Evolutionary conservation across 2,329 filamentous ascomycete species (phyloP).

Genomic region (Fusarium proliferatum): DNA sequence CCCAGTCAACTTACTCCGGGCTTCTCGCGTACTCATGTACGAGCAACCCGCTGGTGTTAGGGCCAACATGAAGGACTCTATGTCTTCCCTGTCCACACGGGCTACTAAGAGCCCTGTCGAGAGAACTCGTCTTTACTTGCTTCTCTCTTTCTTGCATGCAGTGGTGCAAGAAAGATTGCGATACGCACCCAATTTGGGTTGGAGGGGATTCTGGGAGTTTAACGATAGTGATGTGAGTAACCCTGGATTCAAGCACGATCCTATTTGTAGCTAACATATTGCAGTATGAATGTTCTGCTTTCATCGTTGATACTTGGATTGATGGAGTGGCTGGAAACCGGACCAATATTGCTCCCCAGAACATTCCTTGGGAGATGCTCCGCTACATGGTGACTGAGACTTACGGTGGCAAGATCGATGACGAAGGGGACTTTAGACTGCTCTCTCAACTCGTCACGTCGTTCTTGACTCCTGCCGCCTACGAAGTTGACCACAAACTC

Average conservation of each 20-base stretch:
- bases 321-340: slow-evolving; percentile 84
- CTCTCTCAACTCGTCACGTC: slow-evolving; percentile 78
- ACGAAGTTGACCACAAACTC: slow-evolving; percentile 91
- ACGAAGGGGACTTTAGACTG: slow-evolving; percentile 83
- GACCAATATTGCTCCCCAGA: slow-evolving; percentile 91
- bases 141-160: slow-evolving; percentile 94
- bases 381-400: slow-evolving; percentile 91
- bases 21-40: slow-evolving; percentile 95
- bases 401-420: slow-evolving; percentile 97
- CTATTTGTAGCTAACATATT: not conserved
- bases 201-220: slow-evolving; percentile 99
- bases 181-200: slow-evolving; percentile 92
- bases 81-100: slow-evolving; percentile 82
- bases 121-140: slow-evolving; percentile 86
- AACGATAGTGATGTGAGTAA: slow-evolving; percentile 95
- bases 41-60: slow-evolving; percentile 97
- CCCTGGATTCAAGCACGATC: not conserved
- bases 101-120: slow-evolving; percentile 88
- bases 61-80: slow-evolving; percentile 98
- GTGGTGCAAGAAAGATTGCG: slow-evolving; percentile 94
- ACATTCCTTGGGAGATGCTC: slow-evolving; percentile 97
- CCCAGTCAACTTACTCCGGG: slow-evolving; percentile 92
- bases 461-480: slow-evolving; percentile 87
- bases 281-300: slow-evolving; percentile 95
- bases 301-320: slow-evolving; percentile 96